Evolutionary conservation across 2,329 filamentous ascomycete species (phyloP).

Genomic region (Penicillium sp.): DNA sequence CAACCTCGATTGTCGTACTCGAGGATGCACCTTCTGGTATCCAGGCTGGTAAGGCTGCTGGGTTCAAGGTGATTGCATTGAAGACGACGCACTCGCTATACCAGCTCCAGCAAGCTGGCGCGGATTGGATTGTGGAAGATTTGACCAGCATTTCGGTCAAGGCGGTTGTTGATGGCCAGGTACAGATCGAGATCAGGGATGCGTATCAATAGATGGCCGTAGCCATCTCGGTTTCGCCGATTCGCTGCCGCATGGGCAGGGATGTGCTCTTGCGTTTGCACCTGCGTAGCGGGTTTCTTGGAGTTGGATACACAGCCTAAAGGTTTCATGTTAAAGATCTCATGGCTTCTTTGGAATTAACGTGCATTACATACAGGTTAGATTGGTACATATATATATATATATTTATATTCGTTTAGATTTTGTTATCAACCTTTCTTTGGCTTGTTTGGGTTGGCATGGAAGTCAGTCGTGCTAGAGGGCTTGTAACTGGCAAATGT

Average conservation of each 20-base stretch:
- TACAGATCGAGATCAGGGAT: constrained; percentile 67
- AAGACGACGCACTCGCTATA: constrained; percentile 76
- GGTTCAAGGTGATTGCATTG: constrained; percentile 79
- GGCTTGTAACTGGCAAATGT: background rate
- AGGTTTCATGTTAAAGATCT: background rate
- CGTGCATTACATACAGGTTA: background rate
- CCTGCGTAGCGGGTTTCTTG: background rate
- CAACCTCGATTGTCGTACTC: constrained; percentile 66
- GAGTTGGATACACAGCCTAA: background rate
- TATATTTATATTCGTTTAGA: background rate
- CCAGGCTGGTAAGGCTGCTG: constrained; percentile 76
- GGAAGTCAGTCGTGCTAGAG: background rate
- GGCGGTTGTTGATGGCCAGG: constrained; percentile 55
- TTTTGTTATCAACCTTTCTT: background rate
- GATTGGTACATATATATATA: background rate
- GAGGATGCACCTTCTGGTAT: constrained; percentile 90
- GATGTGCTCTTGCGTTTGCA: background rate
- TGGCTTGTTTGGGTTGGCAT: background rate
- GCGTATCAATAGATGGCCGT: constrained; percentile 43
- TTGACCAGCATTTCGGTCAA: constrained; percentile 68
- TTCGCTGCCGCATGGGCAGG: background rate
- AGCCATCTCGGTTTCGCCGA: background rate
- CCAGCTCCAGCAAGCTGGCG: constrained; percentile 70
- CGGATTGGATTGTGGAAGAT: constrained; percentile 84
- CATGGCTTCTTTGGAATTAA: background rate